These are phyloP conservation scores for Globisporangium parvum DNA, from an alignment of 352 stramenopile species.

Conservation along the genomic window DNA sequence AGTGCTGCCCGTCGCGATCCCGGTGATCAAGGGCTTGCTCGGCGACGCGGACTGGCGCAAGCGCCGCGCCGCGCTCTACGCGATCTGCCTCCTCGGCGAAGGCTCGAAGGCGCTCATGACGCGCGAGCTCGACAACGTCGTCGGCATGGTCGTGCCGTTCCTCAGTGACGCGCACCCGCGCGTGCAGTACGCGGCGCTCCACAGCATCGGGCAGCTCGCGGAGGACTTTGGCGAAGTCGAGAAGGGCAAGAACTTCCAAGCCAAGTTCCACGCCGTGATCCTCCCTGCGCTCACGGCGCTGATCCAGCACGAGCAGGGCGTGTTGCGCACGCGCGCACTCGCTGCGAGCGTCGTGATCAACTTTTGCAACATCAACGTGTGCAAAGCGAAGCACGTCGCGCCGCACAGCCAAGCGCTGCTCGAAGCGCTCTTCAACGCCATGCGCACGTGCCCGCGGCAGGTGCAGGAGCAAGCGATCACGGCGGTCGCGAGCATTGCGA, in stretches of 20 bases:
- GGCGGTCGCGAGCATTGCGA: slow-evolving; percentile 76
- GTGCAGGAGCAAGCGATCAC: slow-evolving; percentile 88
- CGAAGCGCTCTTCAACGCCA: slow-evolving; percentile 73
- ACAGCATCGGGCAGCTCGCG: slow-evolving; percentile 78
- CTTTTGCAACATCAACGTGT: slow-evolving; percentile 83
- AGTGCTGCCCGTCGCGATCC: slow-evolving; percentile 73
- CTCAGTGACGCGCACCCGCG: slow-evolving; percentile 67
- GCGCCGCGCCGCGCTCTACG: slow-evolving; percentile 71
- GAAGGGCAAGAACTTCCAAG: slow-evolving; percentile 87
- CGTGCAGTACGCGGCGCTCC: slow-evolving; percentile 77
- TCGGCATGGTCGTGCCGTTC: slow-evolving; percentile 60
- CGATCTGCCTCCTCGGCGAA: slow-evolving; percentile 70
- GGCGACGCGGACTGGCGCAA: slow-evolving; percentile 60
- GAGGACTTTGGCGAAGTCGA: slow-evolving; percentile 81
- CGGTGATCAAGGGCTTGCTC: slow-evolving; percentile 63
- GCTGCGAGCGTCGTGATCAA: slow-evolving; percentile 79
- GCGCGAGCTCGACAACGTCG: slow-evolving; percentile 70
- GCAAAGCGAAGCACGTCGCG: slow-evolving; percentile 70
- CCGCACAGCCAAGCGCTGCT: slow-evolving; percentile 64
- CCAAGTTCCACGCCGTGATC: slow-evolving; percentile 61
- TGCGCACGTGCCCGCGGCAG: slow-evolving; percentile 68
- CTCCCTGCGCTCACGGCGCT: slow-evolving; percentile 63
- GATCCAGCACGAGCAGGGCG: slow-evolving; percentile 52
- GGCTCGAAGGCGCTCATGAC: slow-evolving; percentile 76
- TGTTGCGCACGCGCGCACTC: slow-evolving; percentile 69